phyloP scores from a whole-genome alignment of 2,329 filamentous ascomycete species.

The Hypoxylon sp. region DNA sequence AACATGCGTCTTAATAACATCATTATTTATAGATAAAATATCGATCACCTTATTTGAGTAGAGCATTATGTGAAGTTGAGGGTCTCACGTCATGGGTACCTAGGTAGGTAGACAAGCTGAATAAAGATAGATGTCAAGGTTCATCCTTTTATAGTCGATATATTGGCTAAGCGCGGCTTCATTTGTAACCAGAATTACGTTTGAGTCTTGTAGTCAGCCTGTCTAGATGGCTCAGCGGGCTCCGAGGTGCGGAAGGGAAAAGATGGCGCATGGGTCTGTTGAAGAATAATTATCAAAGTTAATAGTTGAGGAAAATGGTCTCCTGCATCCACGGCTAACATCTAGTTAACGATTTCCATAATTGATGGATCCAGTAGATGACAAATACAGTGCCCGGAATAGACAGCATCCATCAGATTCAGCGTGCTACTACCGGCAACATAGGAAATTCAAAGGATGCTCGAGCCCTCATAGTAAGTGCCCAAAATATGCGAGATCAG shows the following conservation, averaged over 20 bases:
- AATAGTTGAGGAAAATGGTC: neutral
- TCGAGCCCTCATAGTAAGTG: neutral
- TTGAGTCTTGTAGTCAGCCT: conserved; percentile 51
- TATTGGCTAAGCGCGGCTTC: conserved; percentile 62
- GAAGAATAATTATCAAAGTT: conserved; percentile 14
- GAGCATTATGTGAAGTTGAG: no score
- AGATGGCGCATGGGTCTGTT: conserved; percentile 33
- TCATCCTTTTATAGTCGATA: conserved; percentile 59
- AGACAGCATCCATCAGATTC: neutral
- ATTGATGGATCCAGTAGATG: neutral
- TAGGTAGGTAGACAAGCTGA: neutral
- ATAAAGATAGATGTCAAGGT: conserved; percentile 52
- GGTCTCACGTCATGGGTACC: neutral
- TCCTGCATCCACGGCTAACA: neutral
- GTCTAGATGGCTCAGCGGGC: conserved; percentile 42
- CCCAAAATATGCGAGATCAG: neutral
- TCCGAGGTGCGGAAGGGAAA: conserved; percentile 20
- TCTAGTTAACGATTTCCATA: neutral
- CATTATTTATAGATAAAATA: conserved; percentile 54
- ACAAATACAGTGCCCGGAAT: neutral
- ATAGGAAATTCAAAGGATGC: neutral
- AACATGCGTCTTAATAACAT: conserved; percentile 65
- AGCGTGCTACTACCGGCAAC: neutral
- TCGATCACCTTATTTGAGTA: no score
- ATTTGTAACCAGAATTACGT: conserved; percentile 65